Percentiles rank a stretch among this genome's conserved stretches.
These are phyloP conservation scores for Pythium utonaiense DNA, from an alignment of 352 stramenopile genomes.

Conservation along the genomic window DNA sequence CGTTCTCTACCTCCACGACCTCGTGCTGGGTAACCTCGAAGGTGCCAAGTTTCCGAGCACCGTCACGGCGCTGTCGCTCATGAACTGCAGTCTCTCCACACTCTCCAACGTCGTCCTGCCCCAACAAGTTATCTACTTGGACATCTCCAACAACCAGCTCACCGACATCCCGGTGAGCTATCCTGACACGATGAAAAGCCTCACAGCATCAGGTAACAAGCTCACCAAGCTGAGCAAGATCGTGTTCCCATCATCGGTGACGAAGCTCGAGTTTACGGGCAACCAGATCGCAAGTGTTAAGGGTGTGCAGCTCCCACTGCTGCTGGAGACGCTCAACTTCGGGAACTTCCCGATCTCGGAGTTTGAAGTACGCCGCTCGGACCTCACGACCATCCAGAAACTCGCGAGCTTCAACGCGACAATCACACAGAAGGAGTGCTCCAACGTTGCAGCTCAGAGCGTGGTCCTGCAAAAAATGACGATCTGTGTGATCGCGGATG, in stretches of 20 bases:
- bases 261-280: conserved; percentile 49
- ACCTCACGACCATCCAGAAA: conserved; percentile 52
- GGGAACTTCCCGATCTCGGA: conserved; percentile 44
- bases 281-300: conserved; percentile 56
- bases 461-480: conserved; percentile 31
- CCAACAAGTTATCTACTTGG: conserved; percentile 42
- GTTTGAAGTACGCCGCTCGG: conserved; percentile 66
- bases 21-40: conserved; percentile 40
- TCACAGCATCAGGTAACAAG: conserved; percentile 37
- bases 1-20: conserved; percentile 69
- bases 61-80: conserved; percentile 29
- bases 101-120: conserved; percentile 32
- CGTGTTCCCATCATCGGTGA: conserved; percentile 43
- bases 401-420: conserved; percentile 40
- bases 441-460: conserved; percentile 40
- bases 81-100: conserved; percentile 26
- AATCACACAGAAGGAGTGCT: conserved; percentile 38
- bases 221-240: conserved; percentile 48
- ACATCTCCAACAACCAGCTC: conserved; percentile 24
- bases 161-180: conserved; percentile 13
- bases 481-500: conserved; percentile 65
- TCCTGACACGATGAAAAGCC: conserved; percentile 4
- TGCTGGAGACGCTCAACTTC: conserved; percentile 46
- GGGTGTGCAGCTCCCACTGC: conserved; percentile 53
- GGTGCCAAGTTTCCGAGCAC: conserved; percentile 41